Conservation (phyloP, 116 monocot genomes). For the Dioscorea cayenensis region DNA sequence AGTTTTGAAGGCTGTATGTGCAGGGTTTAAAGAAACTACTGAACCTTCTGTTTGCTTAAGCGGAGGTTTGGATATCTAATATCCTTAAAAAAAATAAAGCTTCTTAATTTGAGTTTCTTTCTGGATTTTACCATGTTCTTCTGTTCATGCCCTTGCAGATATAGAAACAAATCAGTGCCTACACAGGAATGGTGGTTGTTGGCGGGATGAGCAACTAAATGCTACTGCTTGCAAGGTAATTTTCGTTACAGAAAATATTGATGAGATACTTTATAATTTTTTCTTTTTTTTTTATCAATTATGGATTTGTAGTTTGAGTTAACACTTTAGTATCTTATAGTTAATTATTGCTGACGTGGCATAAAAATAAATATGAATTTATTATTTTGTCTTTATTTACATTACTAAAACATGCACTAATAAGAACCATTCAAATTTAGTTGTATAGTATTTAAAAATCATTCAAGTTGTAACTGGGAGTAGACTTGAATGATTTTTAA, state of each 20-base stretch:
- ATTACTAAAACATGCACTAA: no score
- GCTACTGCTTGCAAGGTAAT: slow-evolving; percentile 77
- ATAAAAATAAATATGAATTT: no score
- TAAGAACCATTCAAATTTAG: no score
- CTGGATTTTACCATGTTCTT: not conserved
- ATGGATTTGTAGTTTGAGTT: no score
- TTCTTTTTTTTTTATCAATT: no score
- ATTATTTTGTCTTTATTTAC: no score
- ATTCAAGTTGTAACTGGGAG: no score
- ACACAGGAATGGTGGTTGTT: slow-evolving; percentile 72
- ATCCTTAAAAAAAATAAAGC: not conserved
- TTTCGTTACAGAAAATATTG: not conserved
- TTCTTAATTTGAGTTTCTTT: not conserved
- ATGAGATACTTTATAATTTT: no score
- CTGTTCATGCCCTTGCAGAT: slow-evolving; percentile 20
- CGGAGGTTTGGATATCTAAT: slow-evolving; percentile 27
- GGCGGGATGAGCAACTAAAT: slow-evolving; percentile 46
- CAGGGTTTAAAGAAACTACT: slow-evolving; percentile 76
- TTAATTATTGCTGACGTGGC: no score
- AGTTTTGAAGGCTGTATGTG: slow-evolving; percentile 80
- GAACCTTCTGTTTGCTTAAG: slow-evolving; percentile 78
- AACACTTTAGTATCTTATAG: no score
- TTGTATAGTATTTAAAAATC: no score
- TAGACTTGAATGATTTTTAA: no score
- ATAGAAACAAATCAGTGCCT: slow-evolving; percentile 84